Percentiles rank a stretch among this genome's conserved stretches.
Conservation (phyloP, 2,329 filamentous ascomycete species). For the Trichoderma endophyticum region DNA sequence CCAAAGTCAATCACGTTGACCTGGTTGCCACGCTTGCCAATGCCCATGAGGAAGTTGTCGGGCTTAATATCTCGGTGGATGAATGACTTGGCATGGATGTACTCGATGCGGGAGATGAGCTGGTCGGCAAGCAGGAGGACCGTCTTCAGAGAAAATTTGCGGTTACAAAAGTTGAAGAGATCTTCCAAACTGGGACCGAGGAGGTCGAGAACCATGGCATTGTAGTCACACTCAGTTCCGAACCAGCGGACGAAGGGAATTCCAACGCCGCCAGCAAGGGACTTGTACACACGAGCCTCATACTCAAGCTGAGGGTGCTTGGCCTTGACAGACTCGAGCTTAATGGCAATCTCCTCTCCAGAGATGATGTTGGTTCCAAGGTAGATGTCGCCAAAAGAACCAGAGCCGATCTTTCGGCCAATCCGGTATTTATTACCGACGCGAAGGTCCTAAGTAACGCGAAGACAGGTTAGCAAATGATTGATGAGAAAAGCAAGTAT, state of each 20-base stretch:
- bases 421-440: slow-evolving; percentile 99
- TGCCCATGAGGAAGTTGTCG: slow-evolving; percentile 99
- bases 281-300: slow-evolving; percentile 90
- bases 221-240: slow-evolving; percentile 99
- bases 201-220: slow-evolving; percentile 98
- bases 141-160: slow-evolving; percentile 98
- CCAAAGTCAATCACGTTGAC: slow-evolving; percentile 99
- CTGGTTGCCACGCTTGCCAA: slow-evolving; percentile 98
- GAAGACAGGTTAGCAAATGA: slow-evolving; percentile 22
- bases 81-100: slow-evolving; percentile 99
- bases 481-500: not conserved
- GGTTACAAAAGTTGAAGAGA: slow-evolving; percentile 99
- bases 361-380: slow-evolving; percentile 99
- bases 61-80: slow-evolving; percentile 99
- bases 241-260: slow-evolving; percentile 99
- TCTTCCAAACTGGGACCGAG: slow-evolving; percentile 95
- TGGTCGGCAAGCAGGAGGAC: slow-evolving; percentile 95
- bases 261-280: slow-evolving; percentile 90
- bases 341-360: slow-evolving; percentile 98
- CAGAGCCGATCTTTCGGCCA: slow-evolving; percentile 97
- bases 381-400: slow-evolving; percentile 98
- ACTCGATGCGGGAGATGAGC: slow-evolving; percentile 98
- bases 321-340: slow-evolving; percentile 98
- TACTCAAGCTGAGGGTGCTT: slow-evolving; percentile 99
- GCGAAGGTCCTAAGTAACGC: slow-evolving; percentile 73